These are phyloP conservation scores for Solanum sejunctum DNA, from an alignment of 257 asterid species.

Conservation along the genomic window DNA sequence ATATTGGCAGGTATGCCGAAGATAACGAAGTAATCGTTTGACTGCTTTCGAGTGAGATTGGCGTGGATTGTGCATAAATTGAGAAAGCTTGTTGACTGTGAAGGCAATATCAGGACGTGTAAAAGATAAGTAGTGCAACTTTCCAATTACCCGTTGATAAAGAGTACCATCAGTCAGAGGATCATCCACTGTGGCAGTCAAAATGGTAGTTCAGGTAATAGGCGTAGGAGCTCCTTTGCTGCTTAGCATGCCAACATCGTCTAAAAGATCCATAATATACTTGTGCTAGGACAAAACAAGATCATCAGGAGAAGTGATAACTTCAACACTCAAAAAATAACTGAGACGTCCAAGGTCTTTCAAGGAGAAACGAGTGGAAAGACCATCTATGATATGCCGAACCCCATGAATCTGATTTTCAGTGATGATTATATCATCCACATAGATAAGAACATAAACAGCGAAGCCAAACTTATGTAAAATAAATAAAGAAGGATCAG, in stretches of 20 bases:
- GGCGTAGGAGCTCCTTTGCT: not conserved
- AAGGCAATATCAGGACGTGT: not conserved
- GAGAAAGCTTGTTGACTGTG: not conserved
- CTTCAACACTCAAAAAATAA: not conserved
- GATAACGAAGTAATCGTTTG: not conserved
- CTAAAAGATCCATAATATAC: not conserved
- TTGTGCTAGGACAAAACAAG: not conserved
- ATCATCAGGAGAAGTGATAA: not conserved
- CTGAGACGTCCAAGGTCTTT: not conserved
- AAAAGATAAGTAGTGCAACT: not conserved
- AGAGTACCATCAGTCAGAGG: too few species aligned
- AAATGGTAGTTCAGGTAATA: too few species aligned
- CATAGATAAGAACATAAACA: too few species aligned
- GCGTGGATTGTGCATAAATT: too few species aligned
- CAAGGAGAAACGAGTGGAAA: too few species aligned
- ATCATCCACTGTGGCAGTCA: too few species aligned
- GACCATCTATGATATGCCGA: too few species aligned
- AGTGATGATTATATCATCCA: too few species aligned
- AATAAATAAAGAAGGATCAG: not conserved
- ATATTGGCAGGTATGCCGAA: too few species aligned
- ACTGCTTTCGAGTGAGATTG: not conserved
- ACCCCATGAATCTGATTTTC: too few species aligned
- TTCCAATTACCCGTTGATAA: not conserved
- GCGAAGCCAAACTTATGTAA: too few species aligned
- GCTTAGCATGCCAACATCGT: not conserved